Evolutionary conservation across 768 basidiomycete genomes (phyloP).

Genomic region (Boletus sp.): DNA sequence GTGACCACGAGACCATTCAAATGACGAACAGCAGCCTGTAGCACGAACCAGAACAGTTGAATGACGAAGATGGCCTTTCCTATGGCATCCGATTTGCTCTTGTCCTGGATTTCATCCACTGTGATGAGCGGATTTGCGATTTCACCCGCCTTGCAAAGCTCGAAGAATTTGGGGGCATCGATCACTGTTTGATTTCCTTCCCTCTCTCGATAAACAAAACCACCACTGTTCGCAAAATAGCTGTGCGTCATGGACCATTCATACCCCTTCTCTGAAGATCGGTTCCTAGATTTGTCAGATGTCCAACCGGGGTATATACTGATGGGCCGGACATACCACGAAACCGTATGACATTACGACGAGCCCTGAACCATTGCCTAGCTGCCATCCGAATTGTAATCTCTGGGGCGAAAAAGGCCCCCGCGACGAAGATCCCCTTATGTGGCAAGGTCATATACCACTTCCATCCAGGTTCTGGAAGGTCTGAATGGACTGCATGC

Average conservation of each 20-base stretch:
- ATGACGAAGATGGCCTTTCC: neutral
- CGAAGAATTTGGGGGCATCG: too few relatives aligned
- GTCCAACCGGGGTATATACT: too few relatives aligned
- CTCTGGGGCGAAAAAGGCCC: neutral
- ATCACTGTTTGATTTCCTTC: too few relatives aligned
- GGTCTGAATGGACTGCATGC: too few relatives aligned
- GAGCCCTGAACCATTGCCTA: neutral
- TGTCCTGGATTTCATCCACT: neutral
- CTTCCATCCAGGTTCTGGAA: too few relatives aligned
- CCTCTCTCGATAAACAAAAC: neutral
- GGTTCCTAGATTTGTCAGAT: too few relatives aligned
- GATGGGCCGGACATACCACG: too few relatives aligned
- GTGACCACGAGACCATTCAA: neutral
- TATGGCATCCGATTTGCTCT: neutral
- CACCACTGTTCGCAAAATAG: neutral
- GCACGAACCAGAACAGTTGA: neutral
- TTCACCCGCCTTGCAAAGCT: too few relatives aligned
- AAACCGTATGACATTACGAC: neutral
- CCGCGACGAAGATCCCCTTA: too few relatives aligned
- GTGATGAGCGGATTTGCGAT: neutral
- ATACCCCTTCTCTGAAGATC: too few relatives aligned
- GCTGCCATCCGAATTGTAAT: neutral
- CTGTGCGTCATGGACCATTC: neutral
- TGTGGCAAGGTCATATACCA: too few relatives aligned
- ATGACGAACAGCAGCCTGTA: neutral